Percentiles rank a stretch among this genome's conserved stretches.
Conservation (phyloP, 345 rosid genomes). For the Ricinus communis region DNA sequence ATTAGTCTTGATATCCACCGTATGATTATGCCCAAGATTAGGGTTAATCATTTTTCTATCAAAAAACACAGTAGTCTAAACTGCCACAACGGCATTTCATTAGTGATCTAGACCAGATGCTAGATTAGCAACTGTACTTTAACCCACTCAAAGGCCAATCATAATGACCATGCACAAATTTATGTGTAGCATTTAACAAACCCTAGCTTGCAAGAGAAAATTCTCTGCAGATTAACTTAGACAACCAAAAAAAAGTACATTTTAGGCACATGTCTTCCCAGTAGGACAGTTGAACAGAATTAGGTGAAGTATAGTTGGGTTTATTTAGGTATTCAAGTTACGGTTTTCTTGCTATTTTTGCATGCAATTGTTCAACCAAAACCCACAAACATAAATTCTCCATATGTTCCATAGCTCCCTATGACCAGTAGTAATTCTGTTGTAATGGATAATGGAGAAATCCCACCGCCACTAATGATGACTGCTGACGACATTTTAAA, state of each 20-base stretch:
- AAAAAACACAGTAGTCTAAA: conserved; percentile 13
- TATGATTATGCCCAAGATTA: conserved; percentile 8
- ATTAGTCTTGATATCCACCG: too few species aligned
- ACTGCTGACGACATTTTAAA: background rate
- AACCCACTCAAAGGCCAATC: background rate
- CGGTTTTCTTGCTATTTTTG: background rate
- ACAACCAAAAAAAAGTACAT: conserved; percentile 1
- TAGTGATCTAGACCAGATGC: background rate
- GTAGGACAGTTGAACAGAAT: conserved; percentile 22
- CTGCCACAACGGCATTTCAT: conserved; percentile 17
- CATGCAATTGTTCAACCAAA: background rate
- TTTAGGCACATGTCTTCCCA: background rate
- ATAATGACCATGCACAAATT: background rate
- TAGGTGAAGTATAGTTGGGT: conserved; percentile 24
- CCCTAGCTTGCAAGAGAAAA: background rate
- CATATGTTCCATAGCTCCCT: too few species aligned
- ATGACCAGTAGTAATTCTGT: background rate
- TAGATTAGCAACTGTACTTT: background rate
- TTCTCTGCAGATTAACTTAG: background rate
- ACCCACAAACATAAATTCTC: background rate
- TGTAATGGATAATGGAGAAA: conserved; percentile 9
- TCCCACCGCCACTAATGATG: background rate
- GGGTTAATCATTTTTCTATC: conserved; percentile 4
- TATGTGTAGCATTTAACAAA: too few species aligned
- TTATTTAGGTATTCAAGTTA: background rate